Evolutionary conservation across 768 basidiomycete genomes (phyloP).

Genomic region (Boletus pseudo-olivaceus): DNA sequence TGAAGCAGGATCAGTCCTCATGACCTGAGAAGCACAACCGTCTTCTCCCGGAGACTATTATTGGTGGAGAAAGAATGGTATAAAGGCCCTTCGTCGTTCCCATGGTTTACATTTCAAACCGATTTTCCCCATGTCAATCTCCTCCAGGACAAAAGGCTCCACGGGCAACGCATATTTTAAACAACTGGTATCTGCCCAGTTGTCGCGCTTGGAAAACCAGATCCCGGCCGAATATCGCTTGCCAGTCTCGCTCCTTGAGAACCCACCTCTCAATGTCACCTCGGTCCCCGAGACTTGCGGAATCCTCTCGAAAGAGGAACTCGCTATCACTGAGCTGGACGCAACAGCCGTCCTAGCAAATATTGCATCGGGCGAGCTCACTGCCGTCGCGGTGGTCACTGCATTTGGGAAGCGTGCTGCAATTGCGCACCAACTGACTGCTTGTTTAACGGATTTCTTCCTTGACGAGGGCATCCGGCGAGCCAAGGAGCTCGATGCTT

Average conservation of each 20-base stretch:
- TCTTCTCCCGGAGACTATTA: not conserved
- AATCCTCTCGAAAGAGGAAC: conserved; percentile 29
- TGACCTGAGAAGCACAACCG: not conserved
- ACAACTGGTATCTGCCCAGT: conserved; percentile 15
- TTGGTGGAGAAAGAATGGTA: not conserved
- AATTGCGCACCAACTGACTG: conserved; percentile 46
- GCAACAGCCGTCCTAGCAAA: conserved; percentile 33
- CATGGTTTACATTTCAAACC: too few relatives aligned
- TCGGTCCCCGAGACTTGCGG: conserved; percentile 31
- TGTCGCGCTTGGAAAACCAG: conserved; percentile 18
- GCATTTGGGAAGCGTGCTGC: conserved; percentile 49
- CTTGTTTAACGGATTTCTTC: conserved; percentile 43
- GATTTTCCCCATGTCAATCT: conserved; percentile 14
- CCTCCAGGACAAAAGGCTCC: conserved; percentile 18
- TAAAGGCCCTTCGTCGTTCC: not conserved
- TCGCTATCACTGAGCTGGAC: conserved; percentile 35
- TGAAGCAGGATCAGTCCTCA: not conserved
- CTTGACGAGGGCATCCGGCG: conserved; percentile 38
- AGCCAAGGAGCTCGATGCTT: conserved; percentile 41
- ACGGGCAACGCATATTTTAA: conserved; percentile 20
- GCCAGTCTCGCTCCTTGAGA: conserved; percentile 12
- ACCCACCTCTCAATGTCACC: conserved; percentile 31
- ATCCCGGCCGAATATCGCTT: conserved; percentile 22
- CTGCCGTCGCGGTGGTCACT: conserved; percentile 37
- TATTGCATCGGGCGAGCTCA: conserved; percentile 29